Evolutionary conservation across 164 flowering plant genomes (phyloP).

Genomic region (Aristolochia californica): DNA sequence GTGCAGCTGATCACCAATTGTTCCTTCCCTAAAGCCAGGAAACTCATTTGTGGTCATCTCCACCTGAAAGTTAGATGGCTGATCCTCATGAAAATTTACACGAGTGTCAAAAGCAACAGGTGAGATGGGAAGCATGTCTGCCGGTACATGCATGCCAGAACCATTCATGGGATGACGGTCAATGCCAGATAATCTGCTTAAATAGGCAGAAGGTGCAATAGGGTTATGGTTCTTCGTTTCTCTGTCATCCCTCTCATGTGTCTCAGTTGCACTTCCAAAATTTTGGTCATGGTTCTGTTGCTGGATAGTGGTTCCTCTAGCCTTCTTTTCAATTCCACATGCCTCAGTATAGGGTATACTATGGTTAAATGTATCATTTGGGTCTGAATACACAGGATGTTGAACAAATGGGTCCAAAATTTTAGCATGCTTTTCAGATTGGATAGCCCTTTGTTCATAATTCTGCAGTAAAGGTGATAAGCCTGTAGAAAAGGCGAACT

Average conservation of each 20-base stretch:
- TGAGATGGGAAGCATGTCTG: slow-evolving; percentile 12
- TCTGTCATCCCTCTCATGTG: slow-evolving; percentile 7
- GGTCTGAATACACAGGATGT: too few species aligned
- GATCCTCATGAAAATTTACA: neutral
- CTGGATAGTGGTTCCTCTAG: neutral
- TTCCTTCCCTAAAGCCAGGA: neutral
- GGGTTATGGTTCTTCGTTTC: neutral
- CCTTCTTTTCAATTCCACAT: too few species aligned
- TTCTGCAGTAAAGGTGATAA: slow-evolving; percentile 17
- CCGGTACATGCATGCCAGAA: slow-evolving; percentile 4
- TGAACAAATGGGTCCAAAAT: slow-evolving; percentile 6
- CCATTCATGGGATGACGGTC: slow-evolving; percentile 3
- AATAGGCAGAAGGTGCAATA: slow-evolving; percentile 5
- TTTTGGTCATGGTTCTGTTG: slow-evolving; percentile 2
- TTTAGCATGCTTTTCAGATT: slow-evolving; percentile 11
- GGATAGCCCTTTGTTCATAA: slow-evolving; percentile 10
- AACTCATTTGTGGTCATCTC: neutral
- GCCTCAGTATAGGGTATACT: too few species aligned
- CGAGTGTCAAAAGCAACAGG: slow-evolving; percentile 1
- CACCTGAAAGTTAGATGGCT: too few species aligned
- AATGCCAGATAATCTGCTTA: slow-evolving; percentile 4
- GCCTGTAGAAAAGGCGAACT: slow-evolving; percentile 18
- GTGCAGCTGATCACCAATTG: too few species aligned
- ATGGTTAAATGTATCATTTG: too few species aligned
- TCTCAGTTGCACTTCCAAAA: slow-evolving; percentile 11